These are phyloP conservation scores for Microcyclospora tardicrescens DNA, from an alignment of 2,329 filamentous ascomycete species.

Conservation along the genomic window DNA sequence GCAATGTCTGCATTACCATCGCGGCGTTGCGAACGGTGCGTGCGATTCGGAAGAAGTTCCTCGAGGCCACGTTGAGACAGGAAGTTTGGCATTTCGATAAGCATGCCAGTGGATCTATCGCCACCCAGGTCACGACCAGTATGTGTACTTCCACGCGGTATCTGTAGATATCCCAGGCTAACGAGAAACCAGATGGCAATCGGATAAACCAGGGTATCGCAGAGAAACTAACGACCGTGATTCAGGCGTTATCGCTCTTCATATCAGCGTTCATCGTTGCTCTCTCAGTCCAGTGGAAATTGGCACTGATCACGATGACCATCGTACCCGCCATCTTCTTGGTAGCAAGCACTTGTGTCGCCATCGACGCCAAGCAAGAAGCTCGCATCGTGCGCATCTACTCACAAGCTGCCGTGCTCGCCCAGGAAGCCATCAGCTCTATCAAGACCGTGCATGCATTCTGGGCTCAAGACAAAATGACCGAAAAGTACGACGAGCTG, in stretches of 20 bases:
- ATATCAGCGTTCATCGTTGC: conserved; percentile 29
- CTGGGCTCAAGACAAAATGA: conserved; percentile 32
- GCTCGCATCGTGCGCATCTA: conserved; percentile 27
- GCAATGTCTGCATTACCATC: conserved; percentile 31
- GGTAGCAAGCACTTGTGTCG: conserved; percentile 21
- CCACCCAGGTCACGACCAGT: conserved; percentile 48
- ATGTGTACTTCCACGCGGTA: background rate
- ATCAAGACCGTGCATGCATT: conserved; percentile 40
- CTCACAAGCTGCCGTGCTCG: conserved; percentile 32
- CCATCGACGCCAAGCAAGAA: conserved; percentile 26
- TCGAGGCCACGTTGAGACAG: conserved; percentile 50
- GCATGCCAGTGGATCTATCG: conserved; percentile 42
- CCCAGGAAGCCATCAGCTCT: conserved; percentile 39
- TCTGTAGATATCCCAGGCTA: background rate
- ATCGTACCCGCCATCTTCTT: conserved; percentile 34
- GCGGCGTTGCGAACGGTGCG: conserved; percentile 40
- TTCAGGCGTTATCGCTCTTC: conserved; percentile 26
- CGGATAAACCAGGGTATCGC: conserved; percentile 28
- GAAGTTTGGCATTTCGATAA: conserved; percentile 56
- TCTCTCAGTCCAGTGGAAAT: conserved; percentile 30
- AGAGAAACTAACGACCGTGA: conserved; percentile 25
- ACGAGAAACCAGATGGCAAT: conserved; percentile 21
- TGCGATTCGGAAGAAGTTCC: conserved; percentile 45
- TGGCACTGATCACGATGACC: conserved; percentile 33
- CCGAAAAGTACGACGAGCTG: conserved; percentile 30